Evolutionary conservation across 192 early-diverging fungal species (phyloP).

Genomic region (Haplosporangium gracile): DNA sequence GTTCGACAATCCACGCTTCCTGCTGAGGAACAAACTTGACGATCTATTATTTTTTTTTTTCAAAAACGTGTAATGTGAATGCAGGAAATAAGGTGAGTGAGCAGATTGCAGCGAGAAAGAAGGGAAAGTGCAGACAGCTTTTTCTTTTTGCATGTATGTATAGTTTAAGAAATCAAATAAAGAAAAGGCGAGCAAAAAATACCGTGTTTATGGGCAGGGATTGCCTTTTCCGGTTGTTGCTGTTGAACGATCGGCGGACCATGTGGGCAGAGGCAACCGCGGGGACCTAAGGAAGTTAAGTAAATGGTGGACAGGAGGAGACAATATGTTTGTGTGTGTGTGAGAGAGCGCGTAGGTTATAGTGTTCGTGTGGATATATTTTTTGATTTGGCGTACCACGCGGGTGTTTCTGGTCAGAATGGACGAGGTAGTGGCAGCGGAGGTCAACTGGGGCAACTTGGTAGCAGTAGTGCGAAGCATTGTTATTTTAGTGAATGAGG

Average conservation of each 20-base stretch:
- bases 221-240: not conserved
- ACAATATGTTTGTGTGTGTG: not conserved
- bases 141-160: too few relatives aligned
- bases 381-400: not conserved
- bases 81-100: too few relatives aligned
- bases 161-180: not conserved
- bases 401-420: not conserved
- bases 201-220: slow-evolving; percentile 64
- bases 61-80: not conserved
- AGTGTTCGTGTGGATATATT: not conserved
- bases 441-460: not conserved
- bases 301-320: not conserved
- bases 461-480: slow-evolving; percentile 16
- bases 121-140: too few relatives aligned
- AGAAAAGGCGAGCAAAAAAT: not conserved
- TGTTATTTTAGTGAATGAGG: not conserved
- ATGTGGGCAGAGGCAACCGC: not conserved
- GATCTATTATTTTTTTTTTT: slow-evolving; percentile 50
- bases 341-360: not conserved
- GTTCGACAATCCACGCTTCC: slow-evolving; percentile 96
- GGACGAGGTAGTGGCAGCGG: not conserved
- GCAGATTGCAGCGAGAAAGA: not conserved
- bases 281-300: not conserved
- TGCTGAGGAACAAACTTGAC: slow-evolving; percentile 98
- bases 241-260: slow-evolving; percentile 1